Percentiles rank a stretch among this genome's conserved stretches.
Evolutionary conservation across 2,329 filamentous ascomycete species (phyloP).

Genomic region (Amauroascus verrucosus): DNA sequence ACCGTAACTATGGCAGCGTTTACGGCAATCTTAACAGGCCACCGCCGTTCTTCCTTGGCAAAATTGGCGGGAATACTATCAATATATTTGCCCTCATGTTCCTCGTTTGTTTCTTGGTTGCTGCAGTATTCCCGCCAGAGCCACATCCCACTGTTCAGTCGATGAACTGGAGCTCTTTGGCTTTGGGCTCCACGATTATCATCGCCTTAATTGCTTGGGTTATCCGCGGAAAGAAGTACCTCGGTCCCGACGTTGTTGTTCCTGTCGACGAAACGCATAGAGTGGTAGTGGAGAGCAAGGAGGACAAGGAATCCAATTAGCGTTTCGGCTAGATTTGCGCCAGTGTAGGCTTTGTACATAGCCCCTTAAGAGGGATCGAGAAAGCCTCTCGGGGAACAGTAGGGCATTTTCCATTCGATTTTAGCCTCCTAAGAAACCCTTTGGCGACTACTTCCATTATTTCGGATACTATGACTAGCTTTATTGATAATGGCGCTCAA

Average conservation of each 20-base stretch:
- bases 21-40: constrained; percentile 9
- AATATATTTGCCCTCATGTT: constrained; percentile 35
- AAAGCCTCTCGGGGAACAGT: no score
- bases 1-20: constrained; percentile 10
- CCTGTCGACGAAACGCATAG: background rate
- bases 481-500: no score
- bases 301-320: background rate
- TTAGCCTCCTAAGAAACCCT: no score
- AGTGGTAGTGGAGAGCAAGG: background rate
- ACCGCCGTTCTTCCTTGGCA: constrained; percentile 24
- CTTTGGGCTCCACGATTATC: constrained; percentile 36
- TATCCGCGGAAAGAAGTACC: constrained; percentile 8
- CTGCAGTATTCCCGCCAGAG: constrained; percentile 37
- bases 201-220: constrained; percentile 19
- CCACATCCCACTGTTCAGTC: constrained; percentile 26
- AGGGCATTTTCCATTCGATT: no score
- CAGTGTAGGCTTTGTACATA: background rate
- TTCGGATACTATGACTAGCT: no score
- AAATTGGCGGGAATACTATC: constrained; percentile 36
- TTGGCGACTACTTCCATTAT: no score
- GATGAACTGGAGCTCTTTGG: constrained; percentile 42
- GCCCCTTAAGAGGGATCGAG: no score
- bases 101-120: constrained; percentile 32
- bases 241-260: background rate
- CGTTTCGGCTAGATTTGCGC: background rate